Evolutionary conservation across 352 stramenopile species (phyloP).

Genomic region (Pythium folliculosum): DNA sequence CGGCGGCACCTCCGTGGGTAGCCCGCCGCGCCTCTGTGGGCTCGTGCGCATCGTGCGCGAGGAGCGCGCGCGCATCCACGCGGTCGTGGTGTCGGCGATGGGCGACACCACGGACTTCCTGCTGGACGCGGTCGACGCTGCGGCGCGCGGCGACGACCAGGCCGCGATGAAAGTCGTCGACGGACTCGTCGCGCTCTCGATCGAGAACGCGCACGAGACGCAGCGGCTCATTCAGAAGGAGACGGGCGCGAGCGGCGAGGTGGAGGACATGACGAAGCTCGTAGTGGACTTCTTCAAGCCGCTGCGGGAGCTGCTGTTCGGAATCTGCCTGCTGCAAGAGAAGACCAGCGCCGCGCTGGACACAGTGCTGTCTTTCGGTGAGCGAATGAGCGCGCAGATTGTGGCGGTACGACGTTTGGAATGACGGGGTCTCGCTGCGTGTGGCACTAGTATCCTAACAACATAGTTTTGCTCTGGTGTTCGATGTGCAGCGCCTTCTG

Average conservation of each 20-base stretch:
- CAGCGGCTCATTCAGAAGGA: constrained; percentile 41
- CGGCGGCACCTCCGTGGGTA: constrained; percentile 76
- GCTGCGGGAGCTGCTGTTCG: constrained; percentile 73
- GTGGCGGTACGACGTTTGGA: constrained; percentile 42
- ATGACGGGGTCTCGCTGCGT: background rate
- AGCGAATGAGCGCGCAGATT: constrained; percentile 75
- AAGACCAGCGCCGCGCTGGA: constrained; percentile 69
- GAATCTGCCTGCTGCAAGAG: constrained; percentile 76
- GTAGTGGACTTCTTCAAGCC: constrained; percentile 70
- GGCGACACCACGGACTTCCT: constrained; percentile 77
- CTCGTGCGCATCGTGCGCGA: constrained; percentile 68
- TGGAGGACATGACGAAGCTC: constrained; percentile 59
- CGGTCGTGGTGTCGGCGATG: constrained; percentile 81
- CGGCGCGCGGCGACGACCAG: constrained; percentile 52
- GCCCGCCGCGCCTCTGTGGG: constrained; percentile 54
- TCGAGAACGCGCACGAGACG: constrained; percentile 72
- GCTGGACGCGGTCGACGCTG: constrained; percentile 62
- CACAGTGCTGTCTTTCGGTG: constrained; percentile 78
- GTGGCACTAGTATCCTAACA: no score
- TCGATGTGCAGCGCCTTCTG: constrained; percentile 31
- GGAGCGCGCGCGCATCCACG: constrained; percentile 57
- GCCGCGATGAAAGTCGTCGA: constrained; percentile 55
- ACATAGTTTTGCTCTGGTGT: background rate
- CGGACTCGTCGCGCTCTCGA: constrained; percentile 54
- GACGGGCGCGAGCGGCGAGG: constrained; percentile 14